These are phyloP conservation scores for Vigna nakashimae DNA, from an alignment of 306 rosid genomes.

Conservation along the genomic window DNA sequence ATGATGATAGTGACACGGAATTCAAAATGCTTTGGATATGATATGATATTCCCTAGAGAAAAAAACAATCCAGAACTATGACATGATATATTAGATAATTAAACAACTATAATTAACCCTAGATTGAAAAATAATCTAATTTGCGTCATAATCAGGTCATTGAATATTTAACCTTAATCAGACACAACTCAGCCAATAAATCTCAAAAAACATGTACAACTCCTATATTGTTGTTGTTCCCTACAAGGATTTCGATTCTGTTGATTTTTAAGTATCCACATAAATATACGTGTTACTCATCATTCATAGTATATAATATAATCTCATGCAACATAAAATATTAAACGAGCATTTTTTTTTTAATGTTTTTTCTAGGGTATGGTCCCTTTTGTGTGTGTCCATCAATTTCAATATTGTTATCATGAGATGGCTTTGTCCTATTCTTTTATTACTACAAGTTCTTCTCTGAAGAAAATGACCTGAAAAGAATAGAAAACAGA, in stretches of 20 bases:
- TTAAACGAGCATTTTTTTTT: slow-evolving; percentile 11
- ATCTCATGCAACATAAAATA: slow-evolving; percentile 24
- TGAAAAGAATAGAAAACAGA: slow-evolving; percentile 38
- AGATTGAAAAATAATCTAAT: slow-evolving; percentile 30
- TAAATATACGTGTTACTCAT: slow-evolving; percentile 39
- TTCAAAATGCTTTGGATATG: slow-evolving; percentile 48
- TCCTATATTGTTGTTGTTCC: slow-evolving; percentile 45
- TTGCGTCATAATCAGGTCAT: slow-evolving; percentile 44
- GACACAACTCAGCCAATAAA: slow-evolving; percentile 34
- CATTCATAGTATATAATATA: slow-evolving; percentile 44
- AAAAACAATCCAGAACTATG: slow-evolving; percentile 35
- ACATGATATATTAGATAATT: slow-evolving; percentile 6
- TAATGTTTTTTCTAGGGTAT: slow-evolving; percentile 24
- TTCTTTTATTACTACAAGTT: slow-evolving; percentile 38
- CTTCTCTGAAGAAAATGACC: slow-evolving; percentile 52
- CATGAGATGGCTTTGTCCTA: slow-evolving; percentile 46
- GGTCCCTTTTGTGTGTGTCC: slow-evolving; percentile 44
- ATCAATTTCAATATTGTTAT: slow-evolving; percentile 51
- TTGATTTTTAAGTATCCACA: slow-evolving; percentile 39
- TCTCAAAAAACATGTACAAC: slow-evolving; percentile 42
- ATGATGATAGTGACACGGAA: slow-evolving; percentile 54
- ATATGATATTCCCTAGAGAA: slow-evolving; percentile 40
- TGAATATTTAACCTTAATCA: slow-evolving; percentile 50
- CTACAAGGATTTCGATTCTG: slow-evolving; percentile 38
- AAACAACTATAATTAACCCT: slow-evolving; percentile 24